These are phyloP conservation scores for Calocera viscosa DNA, from an alignment of 768 basidiomycete species.

Conservation along the genomic window DNA sequence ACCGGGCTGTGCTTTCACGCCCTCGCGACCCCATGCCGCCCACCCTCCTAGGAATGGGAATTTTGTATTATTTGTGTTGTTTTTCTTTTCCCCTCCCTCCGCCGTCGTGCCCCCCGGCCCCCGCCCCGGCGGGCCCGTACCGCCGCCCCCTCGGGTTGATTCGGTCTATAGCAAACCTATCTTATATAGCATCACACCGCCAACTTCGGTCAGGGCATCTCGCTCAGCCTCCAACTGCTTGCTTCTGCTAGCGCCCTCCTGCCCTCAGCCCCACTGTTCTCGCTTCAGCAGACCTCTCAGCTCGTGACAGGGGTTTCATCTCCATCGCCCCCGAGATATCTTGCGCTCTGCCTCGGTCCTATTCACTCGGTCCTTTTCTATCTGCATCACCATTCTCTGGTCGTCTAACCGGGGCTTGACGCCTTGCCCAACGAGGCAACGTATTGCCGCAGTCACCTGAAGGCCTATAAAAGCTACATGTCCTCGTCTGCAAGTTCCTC, in stretches of 20 bases:
- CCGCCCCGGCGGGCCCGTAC: background rate
- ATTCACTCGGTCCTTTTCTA: constrained; percentile 1
- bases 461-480: constrained; percentile 7
- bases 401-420: background rate
- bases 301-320: constrained; percentile 8
- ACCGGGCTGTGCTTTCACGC: background rate
- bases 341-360: background rate
- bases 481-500: background rate
- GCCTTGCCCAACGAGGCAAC: background rate
- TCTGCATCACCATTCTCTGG: background rate
- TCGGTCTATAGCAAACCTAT: background rate
- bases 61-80: constrained; percentile 4
- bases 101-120: background rate
- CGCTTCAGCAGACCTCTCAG: background rate
- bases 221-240: constrained; percentile 3
- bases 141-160: background rate
- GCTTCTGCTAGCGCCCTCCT: background rate
- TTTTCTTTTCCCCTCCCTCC: background rate
- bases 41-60: constrained; percentile 6
- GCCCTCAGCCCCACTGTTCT: background rate
- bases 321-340: constrained; percentile 5
- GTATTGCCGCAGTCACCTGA: background rate
- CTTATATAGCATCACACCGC: constrained; percentile 7
- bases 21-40: background rate
- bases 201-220: constrained; percentile 7